Evolutionary conservation across 768 basidiomycete genomes (phyloP).

Genomic region (Amanita pseudoporphyria): DNA sequence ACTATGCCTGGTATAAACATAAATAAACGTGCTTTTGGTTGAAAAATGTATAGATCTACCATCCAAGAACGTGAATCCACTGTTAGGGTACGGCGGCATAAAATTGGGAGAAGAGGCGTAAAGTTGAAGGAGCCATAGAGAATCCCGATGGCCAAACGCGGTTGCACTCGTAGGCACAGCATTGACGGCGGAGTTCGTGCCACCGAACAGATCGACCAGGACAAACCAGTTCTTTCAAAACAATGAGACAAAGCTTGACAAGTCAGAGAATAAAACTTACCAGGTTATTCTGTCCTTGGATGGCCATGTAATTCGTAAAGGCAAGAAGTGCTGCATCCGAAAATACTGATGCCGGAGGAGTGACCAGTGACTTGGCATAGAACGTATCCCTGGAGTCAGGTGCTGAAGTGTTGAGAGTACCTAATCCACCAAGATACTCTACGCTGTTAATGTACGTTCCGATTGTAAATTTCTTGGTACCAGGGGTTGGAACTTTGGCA

Average conservation of each 20-base stretch:
- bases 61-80: conserved; percentile 36
- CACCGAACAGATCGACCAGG: conserved; percentile 34
- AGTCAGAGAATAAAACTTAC: conserved; percentile 11
- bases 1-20: conserved; percentile 20
- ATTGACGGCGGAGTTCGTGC: conserved; percentile 36
- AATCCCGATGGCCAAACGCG: conserved; percentile 35
- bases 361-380: conserved; percentile 35
- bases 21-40: not conserved
- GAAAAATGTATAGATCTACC: conserved; percentile 15
- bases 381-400: conserved; percentile 28
- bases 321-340: conserved; percentile 19
- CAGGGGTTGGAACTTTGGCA: conserved; percentile 9
- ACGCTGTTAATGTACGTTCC: conserved; percentile 26
- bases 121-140: conserved; percentile 38
- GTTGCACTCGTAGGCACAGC: conserved; percentile 27
- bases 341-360: conserved; percentile 21
- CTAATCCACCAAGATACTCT: conserved; percentile 17
- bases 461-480: conserved; percentile 8
- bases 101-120: conserved; percentile 32
- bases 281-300: conserved; percentile 22
- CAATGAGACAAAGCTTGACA: not conserved
- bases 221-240: conserved; percentile 25
- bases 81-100: conserved; percentile 31
- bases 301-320: conserved; percentile 26
- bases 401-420: conserved; percentile 15